phyloP scores from a whole-genome alignment of 2,329 filamentous ascomycete species.

The Byssothecium circinans region DNA sequence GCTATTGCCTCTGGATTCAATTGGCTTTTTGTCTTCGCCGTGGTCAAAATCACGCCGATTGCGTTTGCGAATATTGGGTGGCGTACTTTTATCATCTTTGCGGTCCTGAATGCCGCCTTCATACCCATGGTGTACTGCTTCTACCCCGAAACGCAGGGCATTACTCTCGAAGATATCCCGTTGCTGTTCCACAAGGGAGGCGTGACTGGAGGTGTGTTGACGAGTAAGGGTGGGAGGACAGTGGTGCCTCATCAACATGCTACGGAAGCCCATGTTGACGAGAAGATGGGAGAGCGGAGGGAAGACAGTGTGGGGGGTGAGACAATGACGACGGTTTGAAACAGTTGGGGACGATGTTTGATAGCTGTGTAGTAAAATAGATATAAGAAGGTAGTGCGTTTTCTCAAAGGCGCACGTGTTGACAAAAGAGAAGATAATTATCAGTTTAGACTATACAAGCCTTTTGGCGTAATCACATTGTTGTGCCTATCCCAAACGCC shows the following conservation, averaged over 20 bases:
- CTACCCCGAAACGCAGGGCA: constrained; percentile 51
- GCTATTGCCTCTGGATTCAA: constrained; percentile 4
- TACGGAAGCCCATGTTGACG: constrained; percentile 7
- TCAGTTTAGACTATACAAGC: neutral
- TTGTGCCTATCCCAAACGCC: neutral
- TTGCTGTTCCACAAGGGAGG: constrained; percentile 18
- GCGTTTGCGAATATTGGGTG: constrained; percentile 47
- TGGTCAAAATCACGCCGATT: constrained; percentile 22
- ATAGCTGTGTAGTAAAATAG: neutral
- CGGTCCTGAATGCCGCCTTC: constrained; percentile 20
- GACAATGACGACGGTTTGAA: neutral
- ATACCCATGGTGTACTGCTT: constrained; percentile 25
- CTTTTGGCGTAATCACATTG: neutral
- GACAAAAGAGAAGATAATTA: neutral
- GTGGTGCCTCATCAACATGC: constrained; percentile 14
- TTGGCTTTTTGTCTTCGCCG: constrained; percentile 9
- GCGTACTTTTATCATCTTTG: constrained; percentile 42
- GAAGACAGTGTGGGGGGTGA: neutral
- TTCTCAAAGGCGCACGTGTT: neutral
- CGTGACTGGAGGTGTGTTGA: constrained; percentile 17
- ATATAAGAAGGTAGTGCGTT: neutral
- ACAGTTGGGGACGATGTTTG: neutral
- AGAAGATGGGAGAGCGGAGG: constrained; percentile 7
- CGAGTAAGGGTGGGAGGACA: constrained; percentile 12
- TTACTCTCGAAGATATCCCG: constrained; percentile 67